Base-by-base conservation (phyloP, 179 eudicot species). In the Camellia oleifera region DNA sequence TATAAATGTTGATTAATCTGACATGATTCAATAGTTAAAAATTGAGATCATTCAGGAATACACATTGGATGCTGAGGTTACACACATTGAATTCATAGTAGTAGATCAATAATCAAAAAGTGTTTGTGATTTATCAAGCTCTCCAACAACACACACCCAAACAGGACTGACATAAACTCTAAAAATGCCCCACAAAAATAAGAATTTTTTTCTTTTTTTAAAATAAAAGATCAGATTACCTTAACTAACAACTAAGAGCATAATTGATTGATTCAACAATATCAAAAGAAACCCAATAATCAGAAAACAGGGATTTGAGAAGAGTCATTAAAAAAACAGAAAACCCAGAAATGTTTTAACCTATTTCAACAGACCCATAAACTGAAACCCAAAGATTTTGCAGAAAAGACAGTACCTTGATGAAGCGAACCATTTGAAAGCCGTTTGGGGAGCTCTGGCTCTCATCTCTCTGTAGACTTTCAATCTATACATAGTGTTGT, bases 401-500 rank as follows among this genome's bases (percentile, higher is more conserved):
- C 26, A 13, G 15, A n/a, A 65, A 54, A 53, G 74, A 40, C 3
- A 40, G 9, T 84, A 89, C 93, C 93, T 87, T 76, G 89, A 78
- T 50, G 80, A 13, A 75, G 74, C 32, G n/a, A 82, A 62, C 86
- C 81, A 82, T 68, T 79, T 81, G 53, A 85, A 46, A 65, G 79
- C 85, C 80, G 62, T 82, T 72, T 53, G 85, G 60, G 86, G 69
- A 81, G 75, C 77, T 46, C 77, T 79, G 3, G 84, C 75, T 72
- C 81, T 87, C 60, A 84, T n/a, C 48, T 82, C 82, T 81, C 88
- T 87, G 77, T 74, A 58, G 63, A 84, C 65, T 67, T 76, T 77
- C 69, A 81, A 40, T 74, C 85, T 81, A 73, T 72, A 23, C 91
- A 90, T 90, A 84, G 85, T 85, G 50, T 18, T 18, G 40, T 76